Conservation (phyloP, 306 rosid species). For the Alnus glutinosa region DNA sequence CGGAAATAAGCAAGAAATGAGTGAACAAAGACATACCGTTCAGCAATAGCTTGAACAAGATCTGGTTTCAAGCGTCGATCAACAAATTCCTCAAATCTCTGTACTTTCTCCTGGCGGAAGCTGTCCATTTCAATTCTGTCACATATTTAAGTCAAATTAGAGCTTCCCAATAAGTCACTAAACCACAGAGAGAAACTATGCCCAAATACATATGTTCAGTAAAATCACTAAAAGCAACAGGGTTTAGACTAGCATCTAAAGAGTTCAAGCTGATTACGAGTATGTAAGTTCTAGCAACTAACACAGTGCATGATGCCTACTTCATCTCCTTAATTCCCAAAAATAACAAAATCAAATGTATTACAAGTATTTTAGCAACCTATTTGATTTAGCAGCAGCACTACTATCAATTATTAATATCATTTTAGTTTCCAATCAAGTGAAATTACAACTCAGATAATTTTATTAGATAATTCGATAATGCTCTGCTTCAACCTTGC, state of each 20-base stretch:
- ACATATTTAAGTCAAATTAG: constrained; percentile 7
- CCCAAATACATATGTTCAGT: not conserved
- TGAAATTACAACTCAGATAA: not conserved
- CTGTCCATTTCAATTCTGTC: constrained; percentile 51
- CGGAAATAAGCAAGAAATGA: not conserved
- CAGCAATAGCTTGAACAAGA: constrained; percentile 67
- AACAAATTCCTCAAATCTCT: constrained; percentile 74
- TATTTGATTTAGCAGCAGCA: not conserved
- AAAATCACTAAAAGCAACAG: not conserved
- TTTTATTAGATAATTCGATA: not conserved
- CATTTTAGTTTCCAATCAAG: not conserved
- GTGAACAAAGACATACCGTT: constrained; percentile 47
- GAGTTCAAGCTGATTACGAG: not conserved
- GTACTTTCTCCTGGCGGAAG: constrained; percentile 51
- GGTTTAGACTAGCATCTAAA: not conserved
- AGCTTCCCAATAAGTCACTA: not conserved
- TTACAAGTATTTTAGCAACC: not conserved
- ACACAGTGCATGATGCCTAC: not conserved
- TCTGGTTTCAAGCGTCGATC: constrained; percentile 87
- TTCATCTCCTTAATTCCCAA: not conserved
- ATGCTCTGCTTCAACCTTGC: not conserved
- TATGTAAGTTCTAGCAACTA: not conserved
- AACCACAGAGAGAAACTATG: not conserved
- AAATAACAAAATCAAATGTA: not conserved
- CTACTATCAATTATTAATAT: not conserved